Evolutionary conservation across 179 eudicot species (phyloP).

Genomic region (Amaranthus tricolor): DNA sequence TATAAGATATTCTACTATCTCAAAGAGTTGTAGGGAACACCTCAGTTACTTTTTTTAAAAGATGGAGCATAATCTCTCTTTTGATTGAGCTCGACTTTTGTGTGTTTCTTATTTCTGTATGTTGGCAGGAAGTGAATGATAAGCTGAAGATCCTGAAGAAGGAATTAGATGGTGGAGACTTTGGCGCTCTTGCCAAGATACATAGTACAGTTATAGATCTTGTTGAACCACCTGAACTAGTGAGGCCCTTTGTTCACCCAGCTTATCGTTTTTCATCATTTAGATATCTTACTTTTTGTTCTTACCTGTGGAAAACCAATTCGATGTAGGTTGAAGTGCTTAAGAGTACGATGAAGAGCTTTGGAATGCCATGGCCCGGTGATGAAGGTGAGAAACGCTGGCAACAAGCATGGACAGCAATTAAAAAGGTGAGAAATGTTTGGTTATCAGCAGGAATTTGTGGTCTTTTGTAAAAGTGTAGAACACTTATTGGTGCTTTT

Average conservation of each 20-base stretch:
- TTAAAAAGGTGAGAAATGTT: slow-evolving; percentile 64
- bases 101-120: neutral
- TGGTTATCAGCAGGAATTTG: neutral
- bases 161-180: slow-evolving; percentile 55
- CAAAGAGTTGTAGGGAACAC: neutral
- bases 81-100: neutral
- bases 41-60: too few species aligned
- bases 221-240: slow-evolving; percentile 80
- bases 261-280: neutral
- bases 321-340: slow-evolving; percentile 71
- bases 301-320: neutral
- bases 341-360: slow-evolving; percentile 66
- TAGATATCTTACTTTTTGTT: too few species aligned
- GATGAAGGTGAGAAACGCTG: slow-evolving; percentile 89
- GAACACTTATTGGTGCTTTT: neutral
- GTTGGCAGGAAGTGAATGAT: slow-evolving; percentile 58
- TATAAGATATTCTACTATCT: neutral
- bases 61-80: neutral
- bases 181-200: slow-evolving; percentile 61
- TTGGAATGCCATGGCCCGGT: slow-evolving; percentile 99
- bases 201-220: slow-evolving; percentile 79
- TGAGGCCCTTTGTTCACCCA: slow-evolving; percentile 26
- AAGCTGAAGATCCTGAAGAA: slow-evolving; percentile 57
- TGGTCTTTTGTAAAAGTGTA: neutral
- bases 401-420: slow-evolving; percentile 97